Percentiles rank a stretch among this genome's conserved stretches.
Evolutionary conservation across 2,329 filamentous ascomycete species (phyloP).

Genomic region (Truncatella angustata): DNA sequence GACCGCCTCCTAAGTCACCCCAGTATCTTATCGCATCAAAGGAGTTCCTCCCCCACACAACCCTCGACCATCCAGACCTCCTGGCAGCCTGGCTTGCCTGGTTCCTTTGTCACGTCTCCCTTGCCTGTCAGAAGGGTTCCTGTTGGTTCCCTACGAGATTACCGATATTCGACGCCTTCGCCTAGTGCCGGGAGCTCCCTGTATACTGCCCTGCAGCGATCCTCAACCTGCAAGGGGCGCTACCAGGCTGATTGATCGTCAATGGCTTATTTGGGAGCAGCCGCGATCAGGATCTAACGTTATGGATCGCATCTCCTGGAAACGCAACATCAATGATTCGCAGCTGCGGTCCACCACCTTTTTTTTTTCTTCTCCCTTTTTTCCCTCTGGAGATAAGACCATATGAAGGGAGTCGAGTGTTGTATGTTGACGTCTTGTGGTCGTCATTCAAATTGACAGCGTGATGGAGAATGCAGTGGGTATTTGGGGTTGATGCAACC

Average conservation of each 20-base stretch:
- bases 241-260: background rate
- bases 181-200: constrained; percentile 1
- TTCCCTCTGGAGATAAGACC: too few relatives aligned
- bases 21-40: background rate
- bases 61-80: background rate
- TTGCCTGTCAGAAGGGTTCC: background rate
- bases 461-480: background rate
- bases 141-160: background rate
- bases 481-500: constrained; percentile 8
- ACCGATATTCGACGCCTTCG: background rate
- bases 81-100: too few relatives aligned
- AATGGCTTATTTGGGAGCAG: background rate
- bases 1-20: background rate
- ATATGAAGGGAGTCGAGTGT: background rate
- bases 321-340: too few relatives aligned
- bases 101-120: background rate
- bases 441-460: background rate
- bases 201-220: background rate
- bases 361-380: too few relatives aligned
- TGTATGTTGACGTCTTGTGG: background rate
- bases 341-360: too few relatives aligned
- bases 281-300: background rate
- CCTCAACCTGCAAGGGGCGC: background rate
- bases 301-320: too few relatives aligned
- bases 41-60: background rate